Evolutionary conservation across 1,284 basidiomycete species (phyloP).

Genomic region (Kwoniella shivajii): DNA sequence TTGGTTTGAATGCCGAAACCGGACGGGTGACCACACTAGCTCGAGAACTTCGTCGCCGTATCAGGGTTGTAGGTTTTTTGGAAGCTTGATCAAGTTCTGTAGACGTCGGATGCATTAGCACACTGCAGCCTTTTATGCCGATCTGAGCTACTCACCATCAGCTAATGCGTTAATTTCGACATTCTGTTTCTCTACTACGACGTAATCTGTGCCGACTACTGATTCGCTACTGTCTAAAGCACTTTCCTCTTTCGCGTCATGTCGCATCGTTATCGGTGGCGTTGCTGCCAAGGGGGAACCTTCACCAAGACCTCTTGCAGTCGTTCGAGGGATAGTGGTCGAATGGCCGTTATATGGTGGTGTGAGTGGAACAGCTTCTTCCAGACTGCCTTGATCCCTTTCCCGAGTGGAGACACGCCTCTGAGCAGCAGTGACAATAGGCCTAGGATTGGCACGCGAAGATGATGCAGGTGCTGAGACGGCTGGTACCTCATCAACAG

Average conservation of each 20-base stretch:
- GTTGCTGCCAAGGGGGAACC: conserved; percentile 49
- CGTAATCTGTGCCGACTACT: conserved; percentile 56
- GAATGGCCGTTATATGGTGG: conserved; percentile 27
- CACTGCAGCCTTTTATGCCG: no score
- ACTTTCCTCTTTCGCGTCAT: conserved; percentile 34
- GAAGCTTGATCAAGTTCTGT: conserved; percentile 55
- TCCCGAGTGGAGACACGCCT: conserved; percentile 24
- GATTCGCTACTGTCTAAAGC: conserved; percentile 45
- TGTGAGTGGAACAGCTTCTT: conserved; percentile 42
- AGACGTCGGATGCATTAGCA: neutral
- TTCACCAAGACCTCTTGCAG: conserved; percentile 27
- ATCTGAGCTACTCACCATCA: conserved; percentile 52
- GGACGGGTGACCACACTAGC: conserved; percentile 47
- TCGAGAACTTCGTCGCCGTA: conserved; percentile 50
- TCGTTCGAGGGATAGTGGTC: conserved; percentile 9
- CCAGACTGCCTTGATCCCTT: conserved; percentile 30
- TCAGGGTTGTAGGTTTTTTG: conserved; percentile 45
- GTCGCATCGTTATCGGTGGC: conserved; percentile 44
- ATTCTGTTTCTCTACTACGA: conserved; percentile 61
- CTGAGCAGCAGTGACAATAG: conserved; percentile 29
- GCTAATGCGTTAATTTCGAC: conserved; percentile 62
- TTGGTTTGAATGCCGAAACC: conserved; percentile 46
- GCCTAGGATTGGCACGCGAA: conserved; percentile 27
- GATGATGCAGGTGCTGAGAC: conserved; percentile 4
- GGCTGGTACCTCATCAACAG: neutral